These are phyloP conservation scores for Hanseniaspora taiwanica DNA, from an alignment of 805 yeast genomes.

Conservation along the genomic window DNA sequence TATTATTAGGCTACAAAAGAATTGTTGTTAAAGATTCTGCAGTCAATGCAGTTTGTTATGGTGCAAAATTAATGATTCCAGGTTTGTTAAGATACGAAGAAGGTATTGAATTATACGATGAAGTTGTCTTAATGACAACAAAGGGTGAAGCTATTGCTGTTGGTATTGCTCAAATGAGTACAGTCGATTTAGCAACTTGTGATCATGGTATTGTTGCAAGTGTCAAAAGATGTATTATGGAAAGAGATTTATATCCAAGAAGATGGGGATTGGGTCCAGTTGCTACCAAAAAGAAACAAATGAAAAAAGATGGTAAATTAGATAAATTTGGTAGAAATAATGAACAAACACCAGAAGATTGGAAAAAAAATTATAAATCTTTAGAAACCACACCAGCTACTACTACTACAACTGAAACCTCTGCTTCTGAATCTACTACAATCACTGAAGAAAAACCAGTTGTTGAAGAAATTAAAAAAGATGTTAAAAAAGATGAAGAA, in stretches of 20 bases:
- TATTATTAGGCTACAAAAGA: constrained; percentile 91
- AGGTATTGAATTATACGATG: constrained; percentile 93
- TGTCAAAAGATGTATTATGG: constrained; percentile 99
- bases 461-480: constrained; percentile 28
- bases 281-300: constrained; percentile 96
- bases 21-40: constrained; percentile 91
- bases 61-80: constrained; percentile 98
- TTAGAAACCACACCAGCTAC: constrained; percentile 40
- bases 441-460: constrained; percentile 22
- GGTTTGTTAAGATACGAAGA: constrained; percentile 96
- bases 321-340: constrained; percentile 91
- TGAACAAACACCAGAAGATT: constrained; percentile 84
- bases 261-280: constrained; percentile 99
- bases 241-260: constrained; percentile 97
- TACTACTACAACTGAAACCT: constrained; percentile 31
- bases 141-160: constrained; percentile 99
- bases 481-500: no score
- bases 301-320: constrained; percentile 92
- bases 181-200: constrained; percentile 90
- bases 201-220: constrained; percentile 98
- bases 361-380: constrained; percentile 79
- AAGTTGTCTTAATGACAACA: constrained; percentile 94
- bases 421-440: constrained; percentile 30
- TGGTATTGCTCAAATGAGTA: constrained; percentile 97
- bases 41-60: constrained; percentile 95